Evolutionary conservation across 2,329 filamentous ascomycete species (phyloP), one percentile per base, ranked within the genome.

Genomic region (Fusarium sp.): DNA sequence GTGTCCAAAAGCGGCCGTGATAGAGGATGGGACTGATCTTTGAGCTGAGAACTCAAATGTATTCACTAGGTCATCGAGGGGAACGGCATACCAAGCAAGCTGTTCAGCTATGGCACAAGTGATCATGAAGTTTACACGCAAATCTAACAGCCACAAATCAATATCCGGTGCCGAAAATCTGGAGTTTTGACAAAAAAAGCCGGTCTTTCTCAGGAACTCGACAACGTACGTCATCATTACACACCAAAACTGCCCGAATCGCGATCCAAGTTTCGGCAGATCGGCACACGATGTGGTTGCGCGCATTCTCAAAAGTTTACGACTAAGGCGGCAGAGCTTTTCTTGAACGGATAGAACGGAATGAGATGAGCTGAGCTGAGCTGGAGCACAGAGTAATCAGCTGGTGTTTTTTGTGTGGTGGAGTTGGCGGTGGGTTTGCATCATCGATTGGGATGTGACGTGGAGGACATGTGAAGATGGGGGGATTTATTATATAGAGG

Each of bases 141-240:
- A 17, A 14, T 35, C 27, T 31, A 61, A 49, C 22, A 16, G 33
- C 62, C 35, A 56, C 22, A 17, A 55, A 44, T 38, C 63, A 62
- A 35, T 38, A 36, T 57, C 71, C 49, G 53, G 60, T 33, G 6
- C 20, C 20, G n/a, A 22, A 22, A 46, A 44, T 44, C 31, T 69
- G 51, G 49, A 51, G 27, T 53, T 65, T 67, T 2, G 17, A 46
- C 24, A 40, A 27, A 61, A n/a, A 67, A 67, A 55, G 53, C 49
- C 44, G 35, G 56, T 51, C 49, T 64, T 33, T 31, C 11, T 20
- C 9, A 63, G 22, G 16, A 36, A 58, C 62, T 35, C 8, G 7
- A 61, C n/a, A 72, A 74, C 72, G 72, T 74, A 74, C 72, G 72
- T 74, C 72, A 74, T 74, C 12, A 59, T 72, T 62, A 70, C 56